A percentile compares a stretch with the other conserved stretches of the same genome.
These are phyloP conservation scores for Zymoseptoria passerinii DNA, from an alignment of 2,329 filamentous ascomycete species.

Conservation along the genomic window DNA sequence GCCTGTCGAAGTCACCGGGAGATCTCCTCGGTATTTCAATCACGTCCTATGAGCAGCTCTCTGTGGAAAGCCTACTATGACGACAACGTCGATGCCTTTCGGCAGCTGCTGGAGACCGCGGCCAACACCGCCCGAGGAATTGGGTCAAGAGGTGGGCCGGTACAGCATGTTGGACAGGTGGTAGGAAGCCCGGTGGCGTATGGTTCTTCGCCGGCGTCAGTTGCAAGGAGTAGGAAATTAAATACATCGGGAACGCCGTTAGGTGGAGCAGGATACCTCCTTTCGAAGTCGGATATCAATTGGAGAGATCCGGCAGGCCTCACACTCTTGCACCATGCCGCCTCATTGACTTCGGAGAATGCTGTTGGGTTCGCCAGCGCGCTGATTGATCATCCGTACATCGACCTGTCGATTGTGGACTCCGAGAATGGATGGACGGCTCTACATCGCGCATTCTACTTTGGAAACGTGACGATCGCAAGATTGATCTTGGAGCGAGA, in stretches of 20 bases:
- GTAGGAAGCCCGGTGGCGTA: constrained; percentile 38
- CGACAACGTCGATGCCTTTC: constrained; percentile 95
- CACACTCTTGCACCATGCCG: constrained; percentile 76
- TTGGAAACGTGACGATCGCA: constrained; percentile 80
- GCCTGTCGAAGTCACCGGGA: constrained; percentile 47
- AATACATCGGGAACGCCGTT: constrained; percentile 37
- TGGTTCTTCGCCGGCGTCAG: constrained; percentile 38
- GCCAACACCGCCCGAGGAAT: constrained; percentile 48
- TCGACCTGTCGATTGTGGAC: constrained; percentile 83
- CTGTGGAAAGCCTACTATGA: constrained; percentile 96
- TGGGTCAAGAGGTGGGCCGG: constrained; percentile 34
- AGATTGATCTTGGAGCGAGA: constrained; percentile 74
- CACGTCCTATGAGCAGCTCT: constrained; percentile 78
- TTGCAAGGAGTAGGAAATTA: constrained; percentile 30
- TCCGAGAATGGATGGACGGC: constrained; percentile 93
- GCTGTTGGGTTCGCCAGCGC: constrained; percentile 68
- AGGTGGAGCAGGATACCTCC: constrained; percentile 37
- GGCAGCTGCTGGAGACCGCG: constrained; percentile 72
- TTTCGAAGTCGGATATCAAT: constrained; percentile 67
- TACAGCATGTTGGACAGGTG: constrained; percentile 22
- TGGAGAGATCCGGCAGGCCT: constrained; percentile 72
- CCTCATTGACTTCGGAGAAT: constrained; percentile 61
- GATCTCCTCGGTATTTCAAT: constrained; percentile 27
- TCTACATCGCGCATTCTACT: constrained; percentile 81
- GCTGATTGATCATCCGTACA: constrained; percentile 69